These are phyloP conservation scores for Sporopachydermia lactativora DNA, from an alignment of 805 yeast species.

Conservation along the genomic window DNA sequence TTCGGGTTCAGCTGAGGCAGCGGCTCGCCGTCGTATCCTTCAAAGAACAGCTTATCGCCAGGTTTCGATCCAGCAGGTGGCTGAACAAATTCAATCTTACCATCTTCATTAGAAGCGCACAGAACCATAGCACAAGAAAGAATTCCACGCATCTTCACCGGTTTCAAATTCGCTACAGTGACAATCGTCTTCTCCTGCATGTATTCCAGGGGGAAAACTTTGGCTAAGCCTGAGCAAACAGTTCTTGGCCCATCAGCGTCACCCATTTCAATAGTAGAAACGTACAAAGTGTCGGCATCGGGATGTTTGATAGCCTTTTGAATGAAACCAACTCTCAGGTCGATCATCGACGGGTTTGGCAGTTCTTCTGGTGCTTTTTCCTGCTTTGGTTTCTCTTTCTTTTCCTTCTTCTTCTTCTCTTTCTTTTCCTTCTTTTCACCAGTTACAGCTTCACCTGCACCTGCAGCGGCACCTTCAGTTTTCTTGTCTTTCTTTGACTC, in stretches of 20 bases:
- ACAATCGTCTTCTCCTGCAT: conserved; percentile 92
- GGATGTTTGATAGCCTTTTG: conserved; percentile 96
- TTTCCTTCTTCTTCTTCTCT: conserved; percentile 33
- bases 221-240: conserved; percentile 93
- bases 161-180: conserved; percentile 90
- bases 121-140: conserved; percentile 94
- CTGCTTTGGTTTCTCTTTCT: conserved; percentile 29
- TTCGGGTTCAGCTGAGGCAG: conserved; percentile 91
- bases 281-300: conserved; percentile 92
- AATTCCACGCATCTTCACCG: conserved; percentile 96
- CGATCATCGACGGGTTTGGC: conserved; percentile 74
- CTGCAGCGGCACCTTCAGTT: conserved; percentile 11
- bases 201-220: conserved; percentile 77
- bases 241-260: conserved; percentile 97
- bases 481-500: conserved; percentile 22
- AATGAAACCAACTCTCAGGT: conserved; percentile 90
- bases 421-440: conserved; percentile 15
- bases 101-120: conserved; percentile 54
- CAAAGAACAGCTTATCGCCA: conserved; percentile 94
- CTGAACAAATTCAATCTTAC: conserved; percentile 75
- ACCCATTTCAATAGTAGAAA: conserved; percentile 93
- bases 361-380: conserved; percentile 35
- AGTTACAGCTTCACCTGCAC: conserved; percentile 47
- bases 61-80: conserved; percentile 90
- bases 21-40: conserved; percentile 79